Conservation (phyloP, 371 early-diverging fungal genomes). For the Pancytospora philotis region DNA sequence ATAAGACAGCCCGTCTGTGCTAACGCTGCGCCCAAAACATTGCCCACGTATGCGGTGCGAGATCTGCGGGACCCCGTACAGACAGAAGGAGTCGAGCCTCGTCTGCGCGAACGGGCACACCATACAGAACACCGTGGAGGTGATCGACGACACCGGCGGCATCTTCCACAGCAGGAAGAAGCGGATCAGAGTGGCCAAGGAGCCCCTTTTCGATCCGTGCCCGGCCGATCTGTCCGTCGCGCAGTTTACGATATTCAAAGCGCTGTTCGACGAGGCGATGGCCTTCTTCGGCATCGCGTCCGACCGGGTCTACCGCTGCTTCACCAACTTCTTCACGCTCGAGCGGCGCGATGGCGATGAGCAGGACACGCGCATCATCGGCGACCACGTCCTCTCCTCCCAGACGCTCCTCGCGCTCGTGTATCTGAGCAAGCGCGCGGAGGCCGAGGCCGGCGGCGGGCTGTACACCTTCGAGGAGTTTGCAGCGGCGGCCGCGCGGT, state of each 20-base stretch:
- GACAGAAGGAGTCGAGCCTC: neutral
- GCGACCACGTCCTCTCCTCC: neutral
- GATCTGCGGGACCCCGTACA: constrained; percentile 8
- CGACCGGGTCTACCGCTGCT: neutral
- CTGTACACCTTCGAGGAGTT: constrained; percentile 1
- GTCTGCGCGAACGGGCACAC: constrained; percentile 28
- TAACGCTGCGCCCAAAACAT: too few relatives aligned
- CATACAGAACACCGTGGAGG: constrained; percentile 14
- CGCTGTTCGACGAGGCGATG: constrained; percentile 9
- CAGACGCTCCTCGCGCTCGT: neutral
- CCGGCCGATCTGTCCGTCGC: neutral
- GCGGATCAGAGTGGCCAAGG: neutral
- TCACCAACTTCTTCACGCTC: neutral
- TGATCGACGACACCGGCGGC: constrained; percentile 1
- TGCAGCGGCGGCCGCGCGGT: neutral
- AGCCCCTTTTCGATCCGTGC: neutral
- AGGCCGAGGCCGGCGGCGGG: neutral
- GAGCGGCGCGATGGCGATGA: neutral
- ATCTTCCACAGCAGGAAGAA: constrained; percentile 1
- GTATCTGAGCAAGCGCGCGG: neutral
- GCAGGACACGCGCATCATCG: too few relatives aligned
- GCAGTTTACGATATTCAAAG: neutral
- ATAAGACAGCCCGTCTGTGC: too few relatives aligned
- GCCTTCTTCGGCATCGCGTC: neutral
- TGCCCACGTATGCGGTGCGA: constrained; percentile 18